Base-by-base conservation (phyloP, 129 eudicot species). In the Heracleum sosnowskyi region DNA sequence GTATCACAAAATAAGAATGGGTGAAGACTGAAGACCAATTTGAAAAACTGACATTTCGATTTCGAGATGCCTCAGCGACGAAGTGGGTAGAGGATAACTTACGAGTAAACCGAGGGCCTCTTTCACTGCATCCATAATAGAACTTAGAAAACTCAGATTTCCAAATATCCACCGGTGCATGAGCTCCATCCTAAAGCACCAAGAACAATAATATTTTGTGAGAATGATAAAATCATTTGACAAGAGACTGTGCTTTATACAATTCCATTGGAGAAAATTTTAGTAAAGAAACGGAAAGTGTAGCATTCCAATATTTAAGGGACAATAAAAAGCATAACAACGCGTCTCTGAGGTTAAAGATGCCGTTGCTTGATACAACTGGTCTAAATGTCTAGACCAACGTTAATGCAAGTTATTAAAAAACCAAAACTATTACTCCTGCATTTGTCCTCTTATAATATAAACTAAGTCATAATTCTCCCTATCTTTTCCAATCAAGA, bases 81-180 rank as follows among this genome's bases (percentile, higher is more conserved):
- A 55, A 24, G 31, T 55, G 13, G 8, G 29, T 24, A 24, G 31
- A 63, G 62, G 81, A 71, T 31, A 77, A 90, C 98, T 88, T 91
- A 95, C 98, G 78, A 29, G 94, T 76, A 79, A 88, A 91, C 82
- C 79, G 86, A 70, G 91, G 97, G 37, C 90, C 90, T 87, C 97
- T 90, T 79, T 86, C 88, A 62, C 98, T 91, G 92, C 98, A 95
- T 64, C 96, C 96, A 42, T 91, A 88, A 86, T 95, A 95, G 76
- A 82, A 83, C 16, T 83, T 85, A 46, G 98, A 84, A 76, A 76
- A 84, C 71, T 88, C 86, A 36, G 98, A 95, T 72, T 90, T 87
- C 98, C 98, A 95, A 72, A 95, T 83, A 84, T 91, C 91, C 42
- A 95, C 79, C 35, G 87, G 89, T 37, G 86, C 90, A 78, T 79